Base-by-base conservation (phyloP, 345 rosid genomes). In the Excoecaria cochinchinensis region DNA sequence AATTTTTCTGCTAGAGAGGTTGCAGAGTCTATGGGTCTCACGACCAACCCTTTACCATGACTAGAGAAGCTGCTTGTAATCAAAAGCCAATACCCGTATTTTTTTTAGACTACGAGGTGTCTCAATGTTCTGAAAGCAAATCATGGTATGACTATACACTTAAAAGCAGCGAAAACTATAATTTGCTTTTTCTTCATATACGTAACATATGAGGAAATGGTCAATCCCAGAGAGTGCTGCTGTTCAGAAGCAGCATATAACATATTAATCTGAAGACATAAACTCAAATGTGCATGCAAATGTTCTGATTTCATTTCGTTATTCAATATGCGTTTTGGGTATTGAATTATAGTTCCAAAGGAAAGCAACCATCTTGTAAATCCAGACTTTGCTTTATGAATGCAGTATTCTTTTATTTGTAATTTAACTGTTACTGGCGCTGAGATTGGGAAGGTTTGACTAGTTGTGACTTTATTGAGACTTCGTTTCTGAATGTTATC, bases 11-110 rank as follows among this genome's bases (percentile, higher is more conserved):
- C 91, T 25, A 85, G 81, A 80, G 98, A 91, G 82, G 88, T 88
- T 24, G 93, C 91, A 0, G 83, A 84, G 81, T 83, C 94, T 22
- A 88, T 91, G 94, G 98, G 90, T 73, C 89, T 95, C 61, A 17
- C 89, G 58, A 17, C 89, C 36, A 85, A 69, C 74, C 84, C 84
- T 75, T 87, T 92, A 73, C 90, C 85, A 51, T 81, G 80, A 80
- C 24, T 44, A 31, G 70, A 17, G 17, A 58, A 72, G 58, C 21
- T 46, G 64, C 39, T 42, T 7, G 6, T 48, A 44, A n/a, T 47
- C 78, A 62, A 58, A 64, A 52, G 48, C 48, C 57, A 8, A 21
- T 40, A 44, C 48, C 48, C 19, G 2, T 44, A 21, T 76, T 70
- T 65, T 16, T 15, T 22, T 51, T 22, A 51, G 63, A 66, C 53